Evolutionary conservation across 2,329 filamentous ascomycete species (phyloP).

Genomic region (Corynespora cassiicola): DNA sequence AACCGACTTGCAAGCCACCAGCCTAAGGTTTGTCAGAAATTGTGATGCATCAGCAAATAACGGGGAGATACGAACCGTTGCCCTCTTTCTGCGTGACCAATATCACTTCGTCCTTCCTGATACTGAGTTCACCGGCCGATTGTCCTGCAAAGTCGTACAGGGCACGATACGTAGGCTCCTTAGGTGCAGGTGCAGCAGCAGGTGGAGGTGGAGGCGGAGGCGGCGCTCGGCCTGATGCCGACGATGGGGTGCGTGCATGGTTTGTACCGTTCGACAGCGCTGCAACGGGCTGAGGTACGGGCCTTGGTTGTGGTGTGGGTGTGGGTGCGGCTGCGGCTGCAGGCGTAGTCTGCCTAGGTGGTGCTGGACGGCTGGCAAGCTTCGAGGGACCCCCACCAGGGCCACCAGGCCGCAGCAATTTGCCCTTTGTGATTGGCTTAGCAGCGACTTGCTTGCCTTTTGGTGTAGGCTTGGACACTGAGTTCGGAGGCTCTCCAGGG

Average conservation of each 20-base stretch:
- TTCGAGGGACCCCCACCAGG: slow-evolving; percentile 82
- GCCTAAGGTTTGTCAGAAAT: slow-evolving; percentile 60
- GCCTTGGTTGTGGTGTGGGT: slow-evolving; percentile 47
- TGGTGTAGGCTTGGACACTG: slow-evolving; percentile 82
- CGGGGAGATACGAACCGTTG: slow-evolving; percentile 72
- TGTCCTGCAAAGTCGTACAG: slow-evolving; percentile 91
- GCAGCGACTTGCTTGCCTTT: slow-evolving; percentile 85
- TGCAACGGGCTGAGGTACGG: slow-evolving; percentile 64
- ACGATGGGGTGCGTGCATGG: slow-evolving; percentile 49
- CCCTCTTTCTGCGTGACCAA: slow-evolving; percentile 92
- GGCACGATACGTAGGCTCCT: slow-evolving; percentile 84
- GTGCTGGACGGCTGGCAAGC: slow-evolving; percentile 59
- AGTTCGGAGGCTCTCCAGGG: slow-evolving; percentile 82
- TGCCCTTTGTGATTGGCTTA: slow-evolving; percentile 90
- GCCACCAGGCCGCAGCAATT: slow-evolving; percentile 89
- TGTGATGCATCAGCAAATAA: slow-evolving; percentile 4
- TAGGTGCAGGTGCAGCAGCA: slow-evolving; percentile 63
- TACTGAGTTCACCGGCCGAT: slow-evolving; percentile 82
- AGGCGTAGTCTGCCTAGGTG: slow-evolving; percentile 43
- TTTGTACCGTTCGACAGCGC: slow-evolving; percentile 55
- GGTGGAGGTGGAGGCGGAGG: slow-evolving; percentile 71
- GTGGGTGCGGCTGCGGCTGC: slow-evolving; percentile 19
- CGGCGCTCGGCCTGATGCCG: slow-evolving; percentile 54
- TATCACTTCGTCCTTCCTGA: slow-evolving; percentile 80
- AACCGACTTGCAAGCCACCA: slow-evolving; percentile 93